Conservation (phyloP, 176 grass and related monocot species). For the Oropetium thomaeum region DNA sequence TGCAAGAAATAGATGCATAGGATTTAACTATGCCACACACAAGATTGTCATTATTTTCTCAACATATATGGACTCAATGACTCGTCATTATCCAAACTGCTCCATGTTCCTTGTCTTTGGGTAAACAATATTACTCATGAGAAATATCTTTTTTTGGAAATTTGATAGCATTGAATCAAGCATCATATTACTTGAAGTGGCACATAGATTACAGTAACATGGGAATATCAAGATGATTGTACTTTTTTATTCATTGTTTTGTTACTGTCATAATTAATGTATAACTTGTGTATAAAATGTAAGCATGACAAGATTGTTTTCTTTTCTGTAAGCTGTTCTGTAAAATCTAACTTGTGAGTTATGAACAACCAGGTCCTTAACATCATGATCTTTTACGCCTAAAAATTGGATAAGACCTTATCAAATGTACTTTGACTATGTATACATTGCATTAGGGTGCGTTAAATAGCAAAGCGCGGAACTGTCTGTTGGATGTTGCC, state of each 20-base stretch:
- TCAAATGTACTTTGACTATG: not conserved
- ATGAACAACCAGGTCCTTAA: not conserved
- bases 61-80: not conserved
- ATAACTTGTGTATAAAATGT: not conserved
- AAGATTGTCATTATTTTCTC: not conserved
- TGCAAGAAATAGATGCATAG: not conserved
- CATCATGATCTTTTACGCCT: not conserved
- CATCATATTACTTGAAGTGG: not conserved
- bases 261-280: not conserved
- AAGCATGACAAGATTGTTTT: not conserved
- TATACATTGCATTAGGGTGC: not conserved
- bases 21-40: not conserved
- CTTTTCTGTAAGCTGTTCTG: not conserved
- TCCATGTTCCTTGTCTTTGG: not conserved
- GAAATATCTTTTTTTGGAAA: not conserved
- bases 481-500: not conserved
- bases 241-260: not conserved
- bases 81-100: conserved; percentile 1
- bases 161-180: not conserved
- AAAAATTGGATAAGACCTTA: not conserved
- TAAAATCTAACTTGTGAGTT: conserved; percentile 1
- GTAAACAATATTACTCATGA: not conserved
- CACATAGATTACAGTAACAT: not conserved
- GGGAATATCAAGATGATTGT: not conserved
- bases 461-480: not conserved